Conservation (phyloP, 495 filamentous ascomycete species). For the Rostrohypoxylon terebratum region DNA sequence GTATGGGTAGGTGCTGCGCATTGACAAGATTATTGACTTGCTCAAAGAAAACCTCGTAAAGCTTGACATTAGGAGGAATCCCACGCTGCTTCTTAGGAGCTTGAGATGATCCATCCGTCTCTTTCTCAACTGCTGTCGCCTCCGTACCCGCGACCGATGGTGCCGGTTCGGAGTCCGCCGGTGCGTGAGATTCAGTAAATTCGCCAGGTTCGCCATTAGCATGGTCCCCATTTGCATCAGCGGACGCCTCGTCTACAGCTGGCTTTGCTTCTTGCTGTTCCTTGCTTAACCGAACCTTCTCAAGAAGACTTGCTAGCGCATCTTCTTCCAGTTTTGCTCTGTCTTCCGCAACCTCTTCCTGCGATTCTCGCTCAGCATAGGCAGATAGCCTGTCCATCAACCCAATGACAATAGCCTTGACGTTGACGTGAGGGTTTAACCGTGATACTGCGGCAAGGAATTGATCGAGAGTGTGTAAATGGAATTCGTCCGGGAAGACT, state of each 20-base stretch:
- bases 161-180: conserved; percentile 51
- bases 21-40: conserved; percentile 94
- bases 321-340: conserved; percentile 83
- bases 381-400: conserved; percentile 95
- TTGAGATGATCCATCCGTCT: conserved; percentile 50
- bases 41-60: conserved; percentile 98
- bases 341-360: conserved; percentile 75
- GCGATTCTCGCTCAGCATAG: conserved; percentile 89
- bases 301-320: conserved; percentile 77
- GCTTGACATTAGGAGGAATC: conserved; percentile 84
- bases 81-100: conserved; percentile 68
- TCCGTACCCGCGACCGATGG: conserved; percentile 59
- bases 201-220: conserved; percentile 46
- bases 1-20: conserved; percentile 88
- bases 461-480: conserved; percentile 94
- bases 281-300: conserved; percentile 79
- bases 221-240: conserved; percentile 50
- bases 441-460: conserved; percentile 90
- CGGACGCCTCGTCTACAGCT: conserved; percentile 30
- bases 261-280: conserved; percentile 56
- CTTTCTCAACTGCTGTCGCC: conserved; percentile 53
- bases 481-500: conserved; percentile 98
- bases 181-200: conserved; percentile 52
- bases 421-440: conserved; percentile 93
- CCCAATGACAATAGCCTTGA: conserved; percentile 98